Evolutionary conservation across 2,329 filamentous ascomycete species (phyloP).

Genomic region (Monilinia aucupariae): DNA sequence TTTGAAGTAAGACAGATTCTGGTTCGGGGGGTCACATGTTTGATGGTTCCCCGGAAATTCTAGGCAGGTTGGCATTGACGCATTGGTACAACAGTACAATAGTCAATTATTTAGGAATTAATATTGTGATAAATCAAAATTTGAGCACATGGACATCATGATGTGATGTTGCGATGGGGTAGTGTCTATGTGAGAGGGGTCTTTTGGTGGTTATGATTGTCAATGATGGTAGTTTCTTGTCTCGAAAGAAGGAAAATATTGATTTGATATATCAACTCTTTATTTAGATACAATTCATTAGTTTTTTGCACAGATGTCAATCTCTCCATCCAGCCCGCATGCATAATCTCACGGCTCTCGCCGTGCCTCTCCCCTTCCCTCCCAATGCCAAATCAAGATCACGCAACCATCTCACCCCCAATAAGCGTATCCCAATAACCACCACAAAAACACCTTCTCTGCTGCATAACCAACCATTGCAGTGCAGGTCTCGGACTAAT

Average conservation of each 20-base stretch:
- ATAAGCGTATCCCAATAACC: constrained; percentile 34
- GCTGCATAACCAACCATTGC: constrained; percentile 36
- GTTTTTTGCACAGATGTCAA: no score
- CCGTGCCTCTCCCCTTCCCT: background rate
- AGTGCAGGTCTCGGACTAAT: constrained; percentile 30
- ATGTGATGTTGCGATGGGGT: background rate
- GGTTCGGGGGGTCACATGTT: background rate
- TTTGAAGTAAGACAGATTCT: constrained; percentile 1
- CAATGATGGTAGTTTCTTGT: no score
- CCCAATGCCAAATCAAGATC: constrained; percentile 6
- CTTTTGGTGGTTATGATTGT: background rate
- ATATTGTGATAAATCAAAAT: background rate
- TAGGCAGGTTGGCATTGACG: background rate
- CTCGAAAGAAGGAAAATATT: no score
- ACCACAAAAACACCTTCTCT: constrained; percentile 34
- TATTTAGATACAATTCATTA: no score
- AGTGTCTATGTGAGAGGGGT: background rate
- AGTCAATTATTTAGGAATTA: background rate
- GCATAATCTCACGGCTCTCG: no score
- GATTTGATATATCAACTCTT: no score
- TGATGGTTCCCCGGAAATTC: background rate
- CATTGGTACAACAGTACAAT: background rate
- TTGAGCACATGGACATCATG: background rate
- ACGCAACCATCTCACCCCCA: constrained; percentile 30
- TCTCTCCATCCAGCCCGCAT: no score